Percentiles rank a stretch among this genome's conserved stretches.
phyloP scores from a whole-genome alignment of 75 land plant species.

The Cryptomeria japonica region DNA sequence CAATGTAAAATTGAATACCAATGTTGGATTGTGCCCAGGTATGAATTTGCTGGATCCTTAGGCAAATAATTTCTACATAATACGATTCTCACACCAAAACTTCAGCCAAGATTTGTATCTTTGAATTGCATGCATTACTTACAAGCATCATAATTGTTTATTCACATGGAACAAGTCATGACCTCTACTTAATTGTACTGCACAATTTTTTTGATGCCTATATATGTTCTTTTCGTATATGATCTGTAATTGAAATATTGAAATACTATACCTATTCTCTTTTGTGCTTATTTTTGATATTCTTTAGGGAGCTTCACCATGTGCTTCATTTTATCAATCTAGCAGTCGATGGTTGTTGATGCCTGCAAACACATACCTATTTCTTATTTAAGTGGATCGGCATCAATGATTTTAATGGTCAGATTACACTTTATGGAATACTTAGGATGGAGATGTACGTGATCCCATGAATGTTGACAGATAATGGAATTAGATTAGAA shows the following conservation, averaged over 20 bases:
- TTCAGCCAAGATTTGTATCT: not conserved
- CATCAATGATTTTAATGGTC: not conserved
- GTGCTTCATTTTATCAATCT: not conserved
- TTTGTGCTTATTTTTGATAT: not conserved
- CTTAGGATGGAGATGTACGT: not conserved
- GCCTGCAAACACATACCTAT: not conserved
- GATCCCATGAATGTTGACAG: not conserved
- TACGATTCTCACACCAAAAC: not conserved
- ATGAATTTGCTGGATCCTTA: not conserved
- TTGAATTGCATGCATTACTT: not conserved
- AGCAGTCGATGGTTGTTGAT: not conserved
- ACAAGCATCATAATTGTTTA: not conserved
- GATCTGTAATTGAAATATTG: not conserved
- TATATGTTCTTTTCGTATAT: not conserved
- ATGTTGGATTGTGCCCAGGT: not conserved
- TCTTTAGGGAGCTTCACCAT: not conserved
- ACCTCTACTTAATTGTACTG: not conserved
- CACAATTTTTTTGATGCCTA: not conserved
- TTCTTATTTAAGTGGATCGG: not conserved
- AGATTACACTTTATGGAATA: not conserved
- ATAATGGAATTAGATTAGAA: slow-evolving; percentile 3
- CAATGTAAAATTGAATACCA: not conserved
- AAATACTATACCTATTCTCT: not conserved
- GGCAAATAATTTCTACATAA: not conserved
- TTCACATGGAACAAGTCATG: not conserved